Conservation (phyloP, 139 green algal species). For the Picochlorum sp. region DNA sequence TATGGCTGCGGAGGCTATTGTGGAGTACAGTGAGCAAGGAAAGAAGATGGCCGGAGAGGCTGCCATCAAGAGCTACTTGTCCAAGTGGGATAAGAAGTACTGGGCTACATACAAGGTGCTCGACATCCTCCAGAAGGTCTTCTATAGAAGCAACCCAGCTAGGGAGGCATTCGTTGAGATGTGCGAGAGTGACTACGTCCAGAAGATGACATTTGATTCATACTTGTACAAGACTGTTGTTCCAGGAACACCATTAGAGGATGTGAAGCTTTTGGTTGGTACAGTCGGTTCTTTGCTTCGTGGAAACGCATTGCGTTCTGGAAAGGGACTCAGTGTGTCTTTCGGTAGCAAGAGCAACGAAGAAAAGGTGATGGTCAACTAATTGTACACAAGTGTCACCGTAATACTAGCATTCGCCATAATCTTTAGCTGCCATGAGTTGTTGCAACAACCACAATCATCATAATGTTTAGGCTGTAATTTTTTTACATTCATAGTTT, state of each 20-base stretch:
- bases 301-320: slow-evolving; percentile 82
- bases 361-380: slow-evolving; percentile 5
- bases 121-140: slow-evolving; percentile 99
- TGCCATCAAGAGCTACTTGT: slow-evolving; percentile 86
- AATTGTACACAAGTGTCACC: not conserved
- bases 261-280: slow-evolving; percentile 89
- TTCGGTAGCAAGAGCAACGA: slow-evolving; percentile 52
- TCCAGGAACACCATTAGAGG: slow-evolving; percentile 93
- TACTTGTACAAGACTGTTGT: slow-evolving; percentile 99
- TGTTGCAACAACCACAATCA: too few species aligned
- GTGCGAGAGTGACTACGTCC: slow-evolving; percentile 93
- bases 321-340: slow-evolving; percentile 50
- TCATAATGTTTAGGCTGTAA: too few species aligned
- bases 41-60: slow-evolving; percentile 77
- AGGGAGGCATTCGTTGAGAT: slow-evolving; percentile 99
- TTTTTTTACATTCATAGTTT: too few species aligned
- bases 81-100: slow-evolving; percentile 98
- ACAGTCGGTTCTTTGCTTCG: slow-evolving; percentile 84
- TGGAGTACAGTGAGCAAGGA: slow-evolving; percentile 61
- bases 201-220: slow-evolving; percentile 99
- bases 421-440: not conserved
- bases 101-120: slow-evolving; percentile 99
- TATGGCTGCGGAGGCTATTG: slow-evolving; percentile 96
- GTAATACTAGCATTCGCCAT: not conserved
- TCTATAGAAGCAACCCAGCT: slow-evolving; percentile 93